phyloP scores from a whole-genome alignment of 495 filamentous ascomycete genomes.

The Talaromyces ruber region DNA sequence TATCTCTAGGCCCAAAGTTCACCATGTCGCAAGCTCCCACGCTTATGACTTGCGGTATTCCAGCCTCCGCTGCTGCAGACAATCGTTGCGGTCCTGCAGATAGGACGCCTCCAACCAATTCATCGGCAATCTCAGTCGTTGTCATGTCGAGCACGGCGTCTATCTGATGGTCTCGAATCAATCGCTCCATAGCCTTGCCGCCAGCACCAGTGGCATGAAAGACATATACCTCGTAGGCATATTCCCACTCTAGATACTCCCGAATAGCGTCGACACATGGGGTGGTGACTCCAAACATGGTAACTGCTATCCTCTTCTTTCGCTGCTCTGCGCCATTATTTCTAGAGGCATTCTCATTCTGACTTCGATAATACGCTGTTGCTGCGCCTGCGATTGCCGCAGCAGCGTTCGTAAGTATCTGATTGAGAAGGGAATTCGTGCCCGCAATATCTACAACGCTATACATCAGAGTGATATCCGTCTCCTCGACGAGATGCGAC shows the following conservation, averaged over 20 bases:
- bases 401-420: slow-evolving; percentile 52
- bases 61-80: slow-evolving; percentile 38
- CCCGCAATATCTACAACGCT: slow-evolving; percentile 63
- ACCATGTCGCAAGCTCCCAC: slow-evolving; percentile 62
- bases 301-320: slow-evolving; percentile 48
- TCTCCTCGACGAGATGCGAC: slow-evolving; percentile 49
- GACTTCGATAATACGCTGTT: slow-evolving; percentile 25
- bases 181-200: slow-evolving; percentile 57
- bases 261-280: slow-evolving; percentile 46
- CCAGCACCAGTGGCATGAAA: slow-evolving; percentile 65
- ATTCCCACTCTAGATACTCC: slow-evolving; percentile 26
- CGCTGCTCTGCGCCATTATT: slow-evolving; percentile 12
- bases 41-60: slow-evolving; percentile 54
- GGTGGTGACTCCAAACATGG: slow-evolving; percentile 71
- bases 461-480: slow-evolving; percentile 63
- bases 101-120: slow-evolving; percentile 53
- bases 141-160: slow-evolving; percentile 61
- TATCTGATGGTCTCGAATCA: slow-evolving; percentile 42
- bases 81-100: slow-evolving; percentile 45
- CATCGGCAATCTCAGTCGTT: slow-evolving; percentile 58
- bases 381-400: slow-evolving; percentile 50
- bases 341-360: background rate
- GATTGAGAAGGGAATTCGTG: slow-evolving; percentile 44
- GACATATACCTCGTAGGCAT: slow-evolving; percentile 47
- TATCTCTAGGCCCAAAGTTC: slow-evolving; percentile 51